Evolutionary conservation across 768 basidiomycete species (phyloP).

Genomic region (Favolaschia claudopus): DNA sequence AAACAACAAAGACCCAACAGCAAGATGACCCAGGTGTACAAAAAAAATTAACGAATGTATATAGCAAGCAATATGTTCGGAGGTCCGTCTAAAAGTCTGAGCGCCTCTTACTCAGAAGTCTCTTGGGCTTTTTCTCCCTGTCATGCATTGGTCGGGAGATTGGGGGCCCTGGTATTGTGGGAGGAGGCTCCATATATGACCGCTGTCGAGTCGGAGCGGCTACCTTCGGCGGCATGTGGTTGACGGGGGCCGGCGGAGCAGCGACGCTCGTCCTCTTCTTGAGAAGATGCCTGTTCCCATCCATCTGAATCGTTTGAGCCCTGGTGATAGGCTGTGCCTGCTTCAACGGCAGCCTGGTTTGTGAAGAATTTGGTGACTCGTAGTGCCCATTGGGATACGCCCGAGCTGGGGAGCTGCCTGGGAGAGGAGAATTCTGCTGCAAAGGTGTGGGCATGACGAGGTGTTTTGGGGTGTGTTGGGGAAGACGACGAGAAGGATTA

Average conservation of each 20-base stretch:
- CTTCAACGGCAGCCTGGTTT: conserved; percentile 19
- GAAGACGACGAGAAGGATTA: conserved; percentile 19
- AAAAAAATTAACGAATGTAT: conserved; percentile 8
- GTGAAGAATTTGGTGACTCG: conserved; percentile 20
- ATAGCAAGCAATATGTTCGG: background rate
- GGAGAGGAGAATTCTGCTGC: conserved; percentile 41
- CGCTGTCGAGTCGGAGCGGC: conserved; percentile 10
- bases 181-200: conserved; percentile 26
- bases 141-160: conserved; percentile 29
- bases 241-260: background rate
- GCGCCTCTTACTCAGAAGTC: conserved; percentile 53
- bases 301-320: conserved; percentile 22
- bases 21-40: conserved; percentile 6
- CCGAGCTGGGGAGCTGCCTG: background rate
- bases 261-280: conserved; percentile 14
- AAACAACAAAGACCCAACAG: conserved; percentile 5
- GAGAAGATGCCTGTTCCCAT: conserved; percentile 18
- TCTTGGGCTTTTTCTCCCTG: conserved; percentile 41
- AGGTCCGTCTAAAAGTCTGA: conserved; percentile 39
- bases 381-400: conserved; percentile 5
- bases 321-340: conserved; percentile 14
- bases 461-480: conserved; percentile 62
- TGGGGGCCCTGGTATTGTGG: conserved; percentile 16
- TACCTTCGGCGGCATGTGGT: conserved; percentile 7
- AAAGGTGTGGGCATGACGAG: conserved; percentile 81